Base-by-base conservation (phyloP, 208 protist species). In the Trypanosoma melophagium region DNA sequence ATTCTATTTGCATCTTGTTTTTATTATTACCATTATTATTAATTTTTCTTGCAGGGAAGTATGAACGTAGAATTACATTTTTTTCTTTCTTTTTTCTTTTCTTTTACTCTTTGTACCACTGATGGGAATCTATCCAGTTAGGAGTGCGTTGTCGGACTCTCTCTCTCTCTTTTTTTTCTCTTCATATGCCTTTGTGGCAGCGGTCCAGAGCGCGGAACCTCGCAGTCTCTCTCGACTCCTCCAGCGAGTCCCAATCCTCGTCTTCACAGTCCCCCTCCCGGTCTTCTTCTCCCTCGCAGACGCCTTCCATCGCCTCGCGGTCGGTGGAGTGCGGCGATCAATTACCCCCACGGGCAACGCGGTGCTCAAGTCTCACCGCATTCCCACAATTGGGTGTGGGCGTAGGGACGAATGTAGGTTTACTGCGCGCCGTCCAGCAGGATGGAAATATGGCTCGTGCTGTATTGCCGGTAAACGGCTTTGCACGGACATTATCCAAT, bases 71-170 rank as follows among this genome's bases (percentile, higher is more conserved):
- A 47, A 47, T 1, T 12, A 47, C 9, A 47, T 8, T 2, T 17
- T 47, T 47, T 10, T 47, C 10, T 44, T 44, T 44, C 10, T 10
- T 47, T 47, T 47, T 47, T 47, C 22, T 38, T 17, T 44, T 49
- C 28, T 28, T 56, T 74, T 60, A 71, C 38, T 71, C 65, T 54
- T 69, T 58, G 21, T 60, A 59, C 21, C 42, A 58, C 17, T 51
- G 3, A 14, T 55, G 19, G 12, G 19, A 9, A 25, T 50, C 21
- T 40, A 14, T 52, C 1, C 17, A 2, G 17, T 56, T 73, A 9
- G 7, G 7, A 35, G 28, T 35, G 28, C 28, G 5, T 35, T 35
- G 28, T 5, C 28, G 1, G 28, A 35, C 28, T 5, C 28, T 5
- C 28, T 35, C 5, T 35, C 24, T 45, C 7, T 13, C 17, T 45